Evolutionary conservation across 441 rosid genomes (phyloP).

Genomic region (Macaranga tanarius): DNA sequence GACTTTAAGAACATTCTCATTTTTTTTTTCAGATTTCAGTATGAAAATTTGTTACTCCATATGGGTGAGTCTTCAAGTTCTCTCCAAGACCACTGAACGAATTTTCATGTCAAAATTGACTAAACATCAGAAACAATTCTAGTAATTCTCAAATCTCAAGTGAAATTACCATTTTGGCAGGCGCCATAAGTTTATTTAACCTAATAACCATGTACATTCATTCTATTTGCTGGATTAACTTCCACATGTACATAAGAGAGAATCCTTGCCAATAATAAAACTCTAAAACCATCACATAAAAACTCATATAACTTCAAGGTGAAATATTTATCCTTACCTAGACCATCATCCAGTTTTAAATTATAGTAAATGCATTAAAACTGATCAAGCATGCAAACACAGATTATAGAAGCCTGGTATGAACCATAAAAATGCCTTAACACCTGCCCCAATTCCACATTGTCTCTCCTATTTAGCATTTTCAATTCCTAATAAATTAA

Average conservation of each 20-base stretch:
- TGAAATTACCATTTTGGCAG: not conserved
- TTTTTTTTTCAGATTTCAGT: not conserved
- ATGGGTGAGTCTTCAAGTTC: not conserved
- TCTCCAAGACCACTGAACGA: not conserved
- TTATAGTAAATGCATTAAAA: not conserved
- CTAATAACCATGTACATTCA: not conserved
- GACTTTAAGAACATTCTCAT: not conserved
- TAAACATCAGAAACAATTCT: not conserved
- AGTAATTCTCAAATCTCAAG: not conserved
- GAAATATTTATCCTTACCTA: not conserved
- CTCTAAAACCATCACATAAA: not conserved
- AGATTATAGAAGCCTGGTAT: not conserved
- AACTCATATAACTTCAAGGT: not conserved
- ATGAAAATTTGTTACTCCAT: not conserved
- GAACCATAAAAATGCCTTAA: not conserved
- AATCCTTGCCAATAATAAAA: not conserved
- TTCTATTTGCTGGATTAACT: not conserved
- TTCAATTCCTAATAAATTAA: not conserved
- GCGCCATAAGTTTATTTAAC: not conserved
- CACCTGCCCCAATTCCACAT: not conserved
- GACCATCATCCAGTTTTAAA: not conserved
- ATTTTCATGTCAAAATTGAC: not conserved
- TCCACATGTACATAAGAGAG: not conserved
- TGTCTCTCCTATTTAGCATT: not conserved
- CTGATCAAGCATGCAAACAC: no score